Percentiles rank a stretch among this genome's conserved stretches.
Conservation (phyloP, 23 red algal genomes). For the Chondrus crispus region DNA sequence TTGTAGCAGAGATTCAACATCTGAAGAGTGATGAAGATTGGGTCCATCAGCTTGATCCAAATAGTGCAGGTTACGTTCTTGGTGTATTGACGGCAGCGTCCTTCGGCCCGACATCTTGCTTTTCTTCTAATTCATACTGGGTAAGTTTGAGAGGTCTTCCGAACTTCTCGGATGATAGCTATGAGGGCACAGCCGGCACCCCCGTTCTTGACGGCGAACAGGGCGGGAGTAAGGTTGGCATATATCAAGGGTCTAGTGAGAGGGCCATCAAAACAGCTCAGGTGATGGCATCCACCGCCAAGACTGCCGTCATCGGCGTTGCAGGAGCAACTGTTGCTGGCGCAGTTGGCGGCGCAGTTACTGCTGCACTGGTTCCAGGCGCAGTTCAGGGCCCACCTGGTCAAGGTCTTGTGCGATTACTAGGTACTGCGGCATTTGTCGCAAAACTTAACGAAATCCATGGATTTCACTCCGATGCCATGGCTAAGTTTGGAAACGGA, state of each 20-base stretch:
- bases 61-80: conserved; percentile 26
- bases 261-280: neutral
- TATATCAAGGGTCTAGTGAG: conserved; percentile 15
- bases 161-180: neutral
- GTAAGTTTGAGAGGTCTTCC: conserved; percentile 57
- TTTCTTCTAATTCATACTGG: conserved; percentile 47
- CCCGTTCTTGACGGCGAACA: neutral
- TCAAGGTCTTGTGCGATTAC: conserved; percentile 33
- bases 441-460: conserved; percentile 60
- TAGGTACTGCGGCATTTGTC: conserved; percentile 49
- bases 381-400: conserved; percentile 24
- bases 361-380: conserved; percentile 9
- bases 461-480: conserved; percentile 66
- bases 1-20: conserved; percentile 45
- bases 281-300: neutral
- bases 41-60: conserved; percentile 56
- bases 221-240: conserved; percentile 33
- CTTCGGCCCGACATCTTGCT: conserved; percentile 18
- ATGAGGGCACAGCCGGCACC: neutral
- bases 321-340: conserved; percentile 8
- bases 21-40: conserved; percentile 45
- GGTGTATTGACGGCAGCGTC: conserved; percentile 46
- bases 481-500: conserved; percentile 26
- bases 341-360: conserved; percentile 12
- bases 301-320: conserved; percentile 5